A percentile compares a stretch with the other conserved stretches of the same genome.
These are phyloP conservation scores for Chaetomium tenue DNA, from an alignment of 495 filamentous ascomycete species.

Conservation along the genomic window DNA sequence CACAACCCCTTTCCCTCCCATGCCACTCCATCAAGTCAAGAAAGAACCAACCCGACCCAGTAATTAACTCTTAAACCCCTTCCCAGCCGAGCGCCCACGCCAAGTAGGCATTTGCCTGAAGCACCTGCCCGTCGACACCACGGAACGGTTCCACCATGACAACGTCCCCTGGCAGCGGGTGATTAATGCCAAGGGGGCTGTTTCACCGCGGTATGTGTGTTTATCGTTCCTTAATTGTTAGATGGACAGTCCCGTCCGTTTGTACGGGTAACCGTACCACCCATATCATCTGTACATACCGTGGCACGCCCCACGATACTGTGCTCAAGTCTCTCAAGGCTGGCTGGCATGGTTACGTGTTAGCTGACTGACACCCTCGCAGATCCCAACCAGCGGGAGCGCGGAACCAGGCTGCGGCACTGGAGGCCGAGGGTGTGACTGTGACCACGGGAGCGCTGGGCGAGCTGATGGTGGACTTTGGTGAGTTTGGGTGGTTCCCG, in stretches of 20 bases:
- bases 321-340: no score
- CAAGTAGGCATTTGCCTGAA: constrained; percentile 90
- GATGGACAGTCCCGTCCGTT: no score
- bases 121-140: constrained; percentile 61
- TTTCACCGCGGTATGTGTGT: constrained; percentile 70
- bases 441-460: constrained; percentile 65
- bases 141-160: constrained; percentile 57
- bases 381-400: constrained; percentile 67
- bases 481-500: constrained; percentile 76
- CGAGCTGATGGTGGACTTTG: constrained; percentile 67
- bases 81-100: constrained; percentile 66
- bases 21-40: background rate
- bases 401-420: constrained; percentile 62
- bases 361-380: background rate
- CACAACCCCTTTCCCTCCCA: background rate
- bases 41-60: no score
- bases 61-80: no score
- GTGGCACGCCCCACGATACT: no score
- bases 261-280: no score
- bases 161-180: constrained; percentile 96
- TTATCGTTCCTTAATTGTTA: background rate
- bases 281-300: no score
- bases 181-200: constrained; percentile 78
- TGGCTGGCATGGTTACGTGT: no score
- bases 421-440: constrained; percentile 67